phyloP scores from a whole-genome alignment of 306 rosid species.

The Aeschynomene evenia region DNA sequence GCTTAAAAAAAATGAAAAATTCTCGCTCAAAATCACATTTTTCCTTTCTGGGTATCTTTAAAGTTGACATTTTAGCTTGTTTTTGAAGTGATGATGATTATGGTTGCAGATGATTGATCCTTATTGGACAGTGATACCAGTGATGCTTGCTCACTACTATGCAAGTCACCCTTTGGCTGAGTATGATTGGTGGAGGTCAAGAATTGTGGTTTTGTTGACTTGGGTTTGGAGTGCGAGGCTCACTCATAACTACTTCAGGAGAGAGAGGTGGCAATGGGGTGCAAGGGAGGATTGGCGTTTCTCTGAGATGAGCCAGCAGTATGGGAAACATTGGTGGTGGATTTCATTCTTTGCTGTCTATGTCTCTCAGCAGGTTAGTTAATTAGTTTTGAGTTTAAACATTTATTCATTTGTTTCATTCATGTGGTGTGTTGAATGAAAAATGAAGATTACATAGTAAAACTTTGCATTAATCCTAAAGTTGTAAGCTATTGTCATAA shows the following conservation, averaged over 20 bases:
- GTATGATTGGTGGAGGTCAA: slow-evolving; percentile 68
- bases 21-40: not conserved
- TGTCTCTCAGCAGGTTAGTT: slow-evolving; percentile 76
- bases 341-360: slow-evolving; percentile 80
- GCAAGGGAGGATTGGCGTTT: slow-evolving; percentile 95
- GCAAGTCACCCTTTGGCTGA: slow-evolving; percentile 72
- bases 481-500: not conserved
- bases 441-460: not conserved
- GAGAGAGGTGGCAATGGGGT: slow-evolving; percentile 93
- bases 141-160: slow-evolving; percentile 74
- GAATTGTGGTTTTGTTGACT: slow-evolving; percentile 54
- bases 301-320: slow-evolving; percentile 67
- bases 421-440: not conserved
- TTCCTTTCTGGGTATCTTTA: slow-evolving; percentile 2
- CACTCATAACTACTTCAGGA: slow-evolving; percentile 77
- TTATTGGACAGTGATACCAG: slow-evolving; percentile 90
- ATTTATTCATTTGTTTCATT: not conserved
- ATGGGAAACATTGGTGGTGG: slow-evolving; percentile 92
- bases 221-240: slow-evolving; percentile 86
- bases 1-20: no score
- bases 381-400: slow-evolving; percentile 35
- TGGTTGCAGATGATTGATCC: slow-evolving; percentile 78
- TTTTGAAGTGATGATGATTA: slow-evolving; percentile 3
- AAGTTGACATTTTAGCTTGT: slow-evolving; percentile 24
- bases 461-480: not conserved